Evolutionary conservation across 1,139 yeast species (phyloP), one percentile per base, ranked within the genome.

Genomic region (Wickerhamomyces sp.): DNA sequence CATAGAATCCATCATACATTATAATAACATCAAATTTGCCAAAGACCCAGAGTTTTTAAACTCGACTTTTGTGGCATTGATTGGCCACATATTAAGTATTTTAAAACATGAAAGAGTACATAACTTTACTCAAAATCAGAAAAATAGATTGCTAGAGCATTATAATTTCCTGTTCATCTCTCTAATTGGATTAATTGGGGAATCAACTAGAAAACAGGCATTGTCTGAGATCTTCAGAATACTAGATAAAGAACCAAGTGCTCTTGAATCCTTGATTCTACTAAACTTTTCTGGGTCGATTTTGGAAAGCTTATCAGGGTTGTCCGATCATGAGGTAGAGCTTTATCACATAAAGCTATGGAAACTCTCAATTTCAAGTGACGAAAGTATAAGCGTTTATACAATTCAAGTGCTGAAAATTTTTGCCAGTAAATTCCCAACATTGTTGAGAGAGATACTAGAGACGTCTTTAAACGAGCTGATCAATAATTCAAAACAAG

Each of bases 341-440:
- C 47, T 45, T 18, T 56, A 61, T 5, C 61, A 56, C 31, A 46
- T 48, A 8, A 51, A 46, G 16, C 43, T 71, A 4, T 50, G 62
- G 37, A 53, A 54, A 14, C 48, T 70, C 10, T 55, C 65, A 21
- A 53, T 59, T 4, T 55, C 64, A 30, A 57, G 59, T 19, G 59
- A 60, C 19, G 64, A 62, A 35, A 59, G 60, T 28, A 47, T 68
- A 4, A 61, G 76, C 40, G 55, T 67, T 7, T 54, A 59, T 31
- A 58, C 74, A 0, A 58, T 57, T 24, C 65, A 63, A 33, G 59
- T 62, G 0, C 45, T 70, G 31, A 65, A 59, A 37, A 46, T 44
- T 3, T 63, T 71, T n/a, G 51, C 69, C 12, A 40, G 42, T 1
- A 52, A 51, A 15, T 56, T 64, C 13, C 65, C 67, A 1, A 45